Base-by-base conservation (phyloP, 441 rosid genomes). In the Dalechampia spathulata region DNA sequence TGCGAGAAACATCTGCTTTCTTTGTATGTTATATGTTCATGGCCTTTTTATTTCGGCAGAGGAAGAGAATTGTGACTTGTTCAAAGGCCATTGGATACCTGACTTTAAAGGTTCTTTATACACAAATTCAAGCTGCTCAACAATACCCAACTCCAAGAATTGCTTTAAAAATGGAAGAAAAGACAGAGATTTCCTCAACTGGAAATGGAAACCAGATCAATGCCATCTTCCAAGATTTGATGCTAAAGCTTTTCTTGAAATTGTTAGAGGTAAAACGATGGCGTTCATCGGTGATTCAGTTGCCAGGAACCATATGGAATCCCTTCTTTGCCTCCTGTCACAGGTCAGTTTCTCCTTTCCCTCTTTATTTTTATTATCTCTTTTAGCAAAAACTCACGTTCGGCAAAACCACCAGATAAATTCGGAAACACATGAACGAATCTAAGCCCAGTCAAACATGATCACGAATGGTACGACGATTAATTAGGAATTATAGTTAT, bases 131-230 rank as follows among this genome's bases (percentile, higher is more conserved):
- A 86, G 78, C 57, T 88, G 96, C 63, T 19, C 63, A 8, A 83
- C 95, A 6, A 73, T 91, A 70, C 93, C 95, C 0, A 70, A 58
- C 14, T 81, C 93, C 0, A 83, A 83, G 70, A 83, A 88, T 60
- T 84, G 95, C 15, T 79, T 88, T 22, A 73, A 45, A 66, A 72
- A 86, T 30, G 96, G 96, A 8, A 81, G 94, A 62, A 42, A 3
- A 39, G 87, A 92, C 63, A 58, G 1, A 45, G 86, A 73, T 53
- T 92, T 83, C 57, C 76, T 84, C 49, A 81, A 68, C 11, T 92
- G 95, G 98, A 81, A 83, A 72, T 88, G 98, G 98, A 83, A 88
- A 73, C 98, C 98, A 0, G 67, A 83, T 7, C 67, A 58, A 12
- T 92, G 95, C 61, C 62, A 79, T 39, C 82, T 92, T 49, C 83